Evolutionary conservation across 1,284 basidiomycete genomes (phyloP).

Genomic region (Tranzscheliella williamsii): DNA sequence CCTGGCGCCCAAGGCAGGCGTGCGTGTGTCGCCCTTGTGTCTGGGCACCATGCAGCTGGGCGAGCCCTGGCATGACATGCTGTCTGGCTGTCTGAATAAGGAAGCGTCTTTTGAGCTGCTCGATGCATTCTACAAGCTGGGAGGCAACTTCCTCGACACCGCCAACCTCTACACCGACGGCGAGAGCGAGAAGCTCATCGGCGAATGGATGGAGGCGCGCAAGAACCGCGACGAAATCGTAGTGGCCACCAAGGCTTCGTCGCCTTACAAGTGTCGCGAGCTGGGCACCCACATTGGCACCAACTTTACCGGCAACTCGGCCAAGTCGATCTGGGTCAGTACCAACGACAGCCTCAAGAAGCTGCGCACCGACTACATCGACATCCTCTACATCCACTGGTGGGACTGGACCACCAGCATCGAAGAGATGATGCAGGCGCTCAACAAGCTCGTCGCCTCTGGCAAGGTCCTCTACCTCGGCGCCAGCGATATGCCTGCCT

Average conservation of each 20-base stretch:
- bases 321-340: conserved; percentile 36
- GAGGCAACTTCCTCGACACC: conserved; percentile 67
- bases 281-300: conserved; percentile 42
- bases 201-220: conserved; percentile 67
- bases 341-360: conserved; percentile 65
- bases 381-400: conserved; percentile 67
- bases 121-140: conserved; percentile 51
- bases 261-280: conserved; percentile 47
- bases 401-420: conserved; percentile 67
- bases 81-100: conserved; percentile 34
- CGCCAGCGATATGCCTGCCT: conserved; percentile 66
- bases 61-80: conserved; percentile 63
- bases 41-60: conserved; percentile 66
- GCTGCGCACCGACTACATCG: conserved; percentile 66
- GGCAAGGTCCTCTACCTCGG: conserved; percentile 66
- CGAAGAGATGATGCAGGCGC: conserved; percentile 68
- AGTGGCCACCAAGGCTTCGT: conserved; percentile 67
- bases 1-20: conserved; percentile 63
- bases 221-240: conserved; percentile 67
- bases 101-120: conserved; percentile 34
- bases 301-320: conserved; percentile 65
- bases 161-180: conserved; percentile 66
- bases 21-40: conserved; percentile 65
- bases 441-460: conserved; percentile 64
- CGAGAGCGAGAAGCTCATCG: conserved; percentile 66